Conservation (phyloP, 768 basidiomycete genomes). For the Mycena indigotica region DNA sequence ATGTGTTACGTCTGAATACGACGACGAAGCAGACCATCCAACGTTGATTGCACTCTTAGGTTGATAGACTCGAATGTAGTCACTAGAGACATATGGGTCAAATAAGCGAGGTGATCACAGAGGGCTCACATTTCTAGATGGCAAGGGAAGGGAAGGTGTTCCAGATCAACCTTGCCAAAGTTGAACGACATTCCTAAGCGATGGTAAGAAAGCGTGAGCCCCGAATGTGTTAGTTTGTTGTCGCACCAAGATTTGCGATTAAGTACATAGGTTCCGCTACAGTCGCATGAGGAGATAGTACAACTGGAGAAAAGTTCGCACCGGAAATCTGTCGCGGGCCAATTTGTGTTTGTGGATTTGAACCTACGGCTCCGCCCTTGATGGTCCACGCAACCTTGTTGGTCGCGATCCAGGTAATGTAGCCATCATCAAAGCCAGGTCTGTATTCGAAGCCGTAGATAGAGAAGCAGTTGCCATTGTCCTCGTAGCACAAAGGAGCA, state of each 20-base stretch:
- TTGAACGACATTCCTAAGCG: background rate
- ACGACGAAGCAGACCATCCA: constrained; percentile 45
- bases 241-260: constrained; percentile 33
- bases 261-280: constrained; percentile 68
- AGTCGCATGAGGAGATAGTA: no score
- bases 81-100: constrained; percentile 56
- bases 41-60: constrained; percentile 52
- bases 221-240: no score
- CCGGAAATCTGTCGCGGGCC: constrained; percentile 55
- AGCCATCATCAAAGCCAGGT: constrained; percentile 46
- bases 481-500: constrained; percentile 58
- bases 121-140: background rate
- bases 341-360: constrained; percentile 52
- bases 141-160: background rate
- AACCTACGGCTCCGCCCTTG: constrained; percentile 52
- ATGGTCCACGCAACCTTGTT: constrained; percentile 63
- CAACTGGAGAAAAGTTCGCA: no score
- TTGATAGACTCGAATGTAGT: constrained; percentile 77
- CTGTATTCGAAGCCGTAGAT: constrained; percentile 66
- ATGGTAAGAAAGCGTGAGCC: no score
- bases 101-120: constrained; percentile 31
- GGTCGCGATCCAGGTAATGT: constrained; percentile 66
- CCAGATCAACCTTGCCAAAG: constrained; percentile 1
- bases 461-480: constrained; percentile 49
- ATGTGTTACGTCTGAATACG: background rate